These are phyloP conservation scores for Colletotrichum tropicicola DNA, from an alignment of 2,329 filamentous ascomycete genomes.

Conservation along the genomic window DNA sequence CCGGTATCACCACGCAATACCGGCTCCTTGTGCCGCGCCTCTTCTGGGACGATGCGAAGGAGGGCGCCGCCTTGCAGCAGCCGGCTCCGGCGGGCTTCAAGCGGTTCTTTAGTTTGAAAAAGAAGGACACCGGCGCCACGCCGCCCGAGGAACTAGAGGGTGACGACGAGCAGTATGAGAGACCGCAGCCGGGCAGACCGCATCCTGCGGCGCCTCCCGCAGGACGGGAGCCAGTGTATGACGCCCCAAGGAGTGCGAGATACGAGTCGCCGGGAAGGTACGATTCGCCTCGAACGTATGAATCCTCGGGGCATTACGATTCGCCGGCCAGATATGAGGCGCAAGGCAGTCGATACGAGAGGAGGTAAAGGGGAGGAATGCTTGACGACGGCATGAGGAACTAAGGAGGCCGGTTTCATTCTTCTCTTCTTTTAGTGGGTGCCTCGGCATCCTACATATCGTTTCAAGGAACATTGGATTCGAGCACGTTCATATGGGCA, in stretches of 20 bases:
- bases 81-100: constrained; percentile 49
- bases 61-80: constrained; percentile 30
- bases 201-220: constrained; percentile 12
- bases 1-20: constrained; percentile 89
- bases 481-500: constrained; percentile 7
- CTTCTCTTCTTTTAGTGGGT: too few relatives aligned
- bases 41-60: constrained; percentile 57
- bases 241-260: constrained; percentile 11
- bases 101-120: constrained; percentile 55
- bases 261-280: constrained; percentile 19
- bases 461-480: background rate
- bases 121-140: constrained; percentile 36
- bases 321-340: constrained; percentile 18
- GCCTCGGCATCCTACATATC: background rate
- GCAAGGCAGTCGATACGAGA: constrained; percentile 7
- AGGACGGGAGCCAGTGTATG: constrained; percentile 24
- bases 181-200: background rate
- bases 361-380: constrained; percentile 2
- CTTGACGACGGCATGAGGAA: background rate
- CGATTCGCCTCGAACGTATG: constrained; percentile 16
- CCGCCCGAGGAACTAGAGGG: constrained; percentile 4
- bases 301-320: constrained; percentile 13
- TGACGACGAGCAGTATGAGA: constrained; percentile 13
- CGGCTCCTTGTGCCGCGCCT: constrained; percentile 85
- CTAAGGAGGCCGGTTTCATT: background rate